phyloP scores from a whole-genome alignment of 176 grass and related monocot species.

The Hordeum vulgare region MorexV3_pseudomolecules_assembly NC_058521.1:381239136-381239635 shows the following conservation, averaged over 20 bases:
- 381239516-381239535: constrained; percentile 10
- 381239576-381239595: not conserved
- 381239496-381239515: not conserved
- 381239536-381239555: not conserved
- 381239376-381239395: not conserved
- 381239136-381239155: not conserved
- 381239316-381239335: not conserved
- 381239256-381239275: not conserved
- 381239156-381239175: not conserved
- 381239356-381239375: not conserved
- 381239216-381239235: not conserved
- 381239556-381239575: constrained; percentile 3
- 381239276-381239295: not conserved
- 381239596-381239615: not conserved
- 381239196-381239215: not conserved
- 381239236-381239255: not conserved
- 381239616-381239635: not conserved
- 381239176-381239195: not conserved
- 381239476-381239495: not conserved
- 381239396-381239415: not conserved
- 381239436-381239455: not conserved
- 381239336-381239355: not conserved
- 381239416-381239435: not conserved
- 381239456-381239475: no score
- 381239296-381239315: not conserved